Base-by-base conservation (phyloP, 495 filamentous ascomycete genomes). In the Aspergillus steynii region DNA sequence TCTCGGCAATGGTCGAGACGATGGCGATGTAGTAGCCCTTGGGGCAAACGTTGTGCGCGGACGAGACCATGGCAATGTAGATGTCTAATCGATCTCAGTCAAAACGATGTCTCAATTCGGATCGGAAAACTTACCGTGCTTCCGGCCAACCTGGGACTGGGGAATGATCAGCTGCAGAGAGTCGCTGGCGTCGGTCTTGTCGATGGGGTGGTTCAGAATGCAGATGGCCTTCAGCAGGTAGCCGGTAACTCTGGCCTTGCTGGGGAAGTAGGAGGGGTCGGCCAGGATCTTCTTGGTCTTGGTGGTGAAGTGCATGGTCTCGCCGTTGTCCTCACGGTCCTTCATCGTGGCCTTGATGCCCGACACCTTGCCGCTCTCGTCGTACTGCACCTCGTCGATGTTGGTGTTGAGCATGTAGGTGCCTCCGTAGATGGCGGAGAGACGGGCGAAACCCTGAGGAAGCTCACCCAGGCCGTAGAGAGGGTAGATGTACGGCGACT, bases 1-100 rank as follows among this genome's bases (percentile, higher is more conserved):
- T 88, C 82, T 99, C 95, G 66, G 96, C 91, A 65, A 99, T 96
- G 60, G 96, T 99, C 53, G 92, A 96, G 56, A 99, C 93, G 66
- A 97, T 97, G 61, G 95, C 96, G 66, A 99, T 92, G 80, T 96
- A 98, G 84, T 97, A 98, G 48, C 93, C 95, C 83, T 96, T 96
- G 58, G 96, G 95, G 80, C 96, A 98, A 67, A 98, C 96, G 71
- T 96, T 98, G 82, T 98, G 96, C 8, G 94, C 91, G 29, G 92
- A 90, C 7, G 93, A 96, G 64, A 99, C 93, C 71, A 95, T 87
- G 52, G 96, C 94, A 72, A 99, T 92, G 81, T 99, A 99, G 74
- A 99, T 96, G 76, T 99, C 93, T 95, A 65, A 1, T 48, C 8
- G 1, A 15, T 10, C 63, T 80, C 59, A 82, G 74, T 51, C 27